Evolutionary conservation across 148 eudicot species (phyloP), one percentile per base, ranked within the genome.

Genomic region (Euryodendron excelsum): DNA sequence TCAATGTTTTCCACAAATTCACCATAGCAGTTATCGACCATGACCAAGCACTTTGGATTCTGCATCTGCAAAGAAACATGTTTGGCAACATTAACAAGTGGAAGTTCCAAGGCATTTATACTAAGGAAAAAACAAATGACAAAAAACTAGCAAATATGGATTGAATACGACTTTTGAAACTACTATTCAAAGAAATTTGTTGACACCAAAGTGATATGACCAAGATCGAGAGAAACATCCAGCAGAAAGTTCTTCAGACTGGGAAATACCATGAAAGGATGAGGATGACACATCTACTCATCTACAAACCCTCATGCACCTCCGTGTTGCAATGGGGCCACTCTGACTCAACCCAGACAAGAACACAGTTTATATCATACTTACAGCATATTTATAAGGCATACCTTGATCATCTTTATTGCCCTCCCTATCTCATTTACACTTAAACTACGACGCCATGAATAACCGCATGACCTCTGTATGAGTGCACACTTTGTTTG

Each of bases 21-120:
- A 82, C 98, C 98, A 81, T 94, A 94, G 87, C 98, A 94, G 80
- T 94, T 94, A 84, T 94, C 98, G 80, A 94, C 98, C 98, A 94
- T 87, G 77, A 94, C 98, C 82, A 91, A 67, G 72, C 97, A 94
- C 77, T 93, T 76, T 70, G 96, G 92, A 79, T 91, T 94, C 78
- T 94, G 97, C 81, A 74, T 78, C 98, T 94, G 94, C 78, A 77
- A 37, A 55, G 53, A 74, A 72, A 64, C 44, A 52, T 39, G 62
- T 67, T 56, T n/a, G 44, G 47, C 41, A 44, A 58, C 33, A 21
- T 53, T 44, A 66, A 28, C 52, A 34, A 78, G 44, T 34, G 69
- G 66, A 72, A 72, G 60, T 64, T 75, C 62, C n/a, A n/a, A 61
- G 30, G 61, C 31, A 47, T 72, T 17, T 0, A 31, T 30, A 36